These are phyloP conservation scores for Lepraria neglecta DNA, from an alignment of 495 filamentous ascomycete genomes.

Conservation along the genomic window DNA sequence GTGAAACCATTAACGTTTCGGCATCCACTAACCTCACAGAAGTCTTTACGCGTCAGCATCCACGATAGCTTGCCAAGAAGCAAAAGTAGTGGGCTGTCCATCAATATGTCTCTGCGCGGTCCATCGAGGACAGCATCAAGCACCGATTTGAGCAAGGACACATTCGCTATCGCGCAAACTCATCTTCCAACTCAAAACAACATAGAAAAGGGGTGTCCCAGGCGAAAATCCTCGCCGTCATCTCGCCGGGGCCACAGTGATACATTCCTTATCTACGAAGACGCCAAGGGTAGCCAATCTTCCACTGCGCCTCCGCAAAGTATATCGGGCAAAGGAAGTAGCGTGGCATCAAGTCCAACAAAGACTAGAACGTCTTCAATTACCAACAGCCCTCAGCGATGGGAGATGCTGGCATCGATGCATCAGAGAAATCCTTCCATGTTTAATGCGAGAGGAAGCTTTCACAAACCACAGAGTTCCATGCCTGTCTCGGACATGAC, in stretches of 20 bases:
- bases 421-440: conserved; percentile 1
- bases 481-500: conserved; percentile 47
- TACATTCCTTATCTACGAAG: conserved; percentile 19
- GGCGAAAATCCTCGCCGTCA: conserved; percentile 10
- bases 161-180: not conserved
- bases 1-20: conserved; percentile 10
- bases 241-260: conserved; percentile 8
- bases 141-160: not conserved
- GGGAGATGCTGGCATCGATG: conserved; percentile 12
- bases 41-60: conserved; percentile 22
- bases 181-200: not conserved
- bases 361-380: conserved; percentile 12
- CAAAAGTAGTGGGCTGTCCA: conserved; percentile 24
- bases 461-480: conserved; percentile 44
- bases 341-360: not conserved
- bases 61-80: conserved; percentile 23
- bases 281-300: conserved; percentile 14
- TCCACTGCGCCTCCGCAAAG: conserved; percentile 20
- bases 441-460: conserved; percentile 30
- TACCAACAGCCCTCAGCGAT: conserved; percentile 15
- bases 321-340: conserved; percentile 23
- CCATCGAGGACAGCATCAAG: conserved; percentile 7
- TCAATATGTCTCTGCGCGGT: conserved; percentile 20
- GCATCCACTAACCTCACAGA: conserved; percentile 13
- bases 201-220: not conserved